Evolutionary conservation across 1,284 basidiomycete genomes (phyloP).

Genomic region (Ganoderma meredithae): DNA sequence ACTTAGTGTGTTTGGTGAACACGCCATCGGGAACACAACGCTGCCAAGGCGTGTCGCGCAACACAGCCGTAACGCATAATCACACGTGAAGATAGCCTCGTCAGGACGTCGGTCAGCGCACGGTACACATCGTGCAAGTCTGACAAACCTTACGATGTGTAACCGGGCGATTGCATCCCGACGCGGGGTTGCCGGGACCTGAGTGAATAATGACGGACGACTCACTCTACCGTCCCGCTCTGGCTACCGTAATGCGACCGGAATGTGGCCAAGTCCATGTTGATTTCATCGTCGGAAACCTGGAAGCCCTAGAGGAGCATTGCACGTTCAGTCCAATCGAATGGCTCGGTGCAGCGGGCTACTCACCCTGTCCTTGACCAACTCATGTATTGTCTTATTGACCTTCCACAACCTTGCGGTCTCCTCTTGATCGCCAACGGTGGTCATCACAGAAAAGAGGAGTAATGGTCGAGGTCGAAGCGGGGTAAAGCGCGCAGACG

Average conservation of each 20-base stretch:
- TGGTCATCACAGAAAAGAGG: constrained; percentile 25
- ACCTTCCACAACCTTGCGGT: constrained; percentile 93
- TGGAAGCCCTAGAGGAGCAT: constrained; percentile 72
- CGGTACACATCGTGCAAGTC: neutral
- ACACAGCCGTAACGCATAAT: neutral
- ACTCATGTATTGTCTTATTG: constrained; percentile 95
- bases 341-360: constrained; percentile 1
- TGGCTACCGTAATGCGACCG: constrained; percentile 69
- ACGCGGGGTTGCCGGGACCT: neutral
- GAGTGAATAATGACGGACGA: constrained; percentile 13
- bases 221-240: constrained; percentile 71
- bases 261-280: constrained; percentile 85
- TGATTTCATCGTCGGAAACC: constrained; percentile 91
- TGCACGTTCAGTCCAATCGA: neutral
- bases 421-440: constrained; percentile 76
- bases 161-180: neutral
- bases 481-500: constrained; percentile 32
- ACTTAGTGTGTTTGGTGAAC: neutral
- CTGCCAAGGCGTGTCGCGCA: neutral
- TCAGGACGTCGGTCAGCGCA: neutral
- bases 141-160: neutral
- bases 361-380: constrained; percentile 89
- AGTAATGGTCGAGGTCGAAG: constrained; percentile 28
- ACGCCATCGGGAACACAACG: neutral
- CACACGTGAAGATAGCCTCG: neutral